Evolutionary conservation across 257 asterid species (phyloP).

Genomic region (Linderniella brevidens): DNA sequence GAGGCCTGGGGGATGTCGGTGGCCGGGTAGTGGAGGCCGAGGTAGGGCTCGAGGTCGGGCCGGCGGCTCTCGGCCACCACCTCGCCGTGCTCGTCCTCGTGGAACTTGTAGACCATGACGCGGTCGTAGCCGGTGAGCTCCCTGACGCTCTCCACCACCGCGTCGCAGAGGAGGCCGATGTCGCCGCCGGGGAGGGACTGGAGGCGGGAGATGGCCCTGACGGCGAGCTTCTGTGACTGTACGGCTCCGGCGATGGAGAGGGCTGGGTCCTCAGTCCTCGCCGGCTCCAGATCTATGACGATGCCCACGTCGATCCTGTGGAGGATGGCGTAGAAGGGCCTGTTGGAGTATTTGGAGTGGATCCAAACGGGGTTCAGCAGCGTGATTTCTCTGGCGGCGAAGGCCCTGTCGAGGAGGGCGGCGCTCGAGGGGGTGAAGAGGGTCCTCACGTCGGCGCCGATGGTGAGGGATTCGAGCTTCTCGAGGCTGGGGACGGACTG

Average conservation of each 20-base stretch:
- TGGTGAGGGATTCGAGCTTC: slow-evolving; percentile 12
- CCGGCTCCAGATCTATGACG: slow-evolving; percentile 47
- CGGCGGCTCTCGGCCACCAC: slow-evolving; percentile 42
- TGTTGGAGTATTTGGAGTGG: slow-evolving; percentile 27
- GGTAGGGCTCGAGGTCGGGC: slow-evolving; percentile 32
- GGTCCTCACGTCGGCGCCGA: slow-evolving; percentile 36
- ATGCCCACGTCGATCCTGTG: slow-evolving; percentile 46
- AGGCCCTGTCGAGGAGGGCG: slow-evolving; percentile 28
- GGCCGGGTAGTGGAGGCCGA: slow-evolving; percentile 44
- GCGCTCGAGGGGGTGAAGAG: slow-evolving; percentile 36
- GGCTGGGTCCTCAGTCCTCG: slow-evolving; percentile 44
- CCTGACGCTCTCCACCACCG: slow-evolving; percentile 36
- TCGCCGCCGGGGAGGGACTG: slow-evolving; percentile 52
- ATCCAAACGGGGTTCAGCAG: slow-evolving; percentile 42
- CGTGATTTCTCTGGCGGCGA: slow-evolving; percentile 30
- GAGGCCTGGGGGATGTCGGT: slow-evolving; percentile 48
- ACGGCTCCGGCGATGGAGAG: slow-evolving; percentile 42
- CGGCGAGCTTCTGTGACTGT: slow-evolving; percentile 46
- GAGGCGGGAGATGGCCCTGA: slow-evolving; percentile 34
- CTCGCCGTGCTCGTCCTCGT: slow-evolving; percentile 54
- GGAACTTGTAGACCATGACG: slow-evolving; percentile 48
- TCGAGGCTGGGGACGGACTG: slow-evolving; percentile 32
- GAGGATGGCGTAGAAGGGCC: slow-evolving; percentile 39
- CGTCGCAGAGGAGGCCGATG: slow-evolving; percentile 30
- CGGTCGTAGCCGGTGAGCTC: slow-evolving; percentile 42